Evolutionary conservation across 1,284 basidiomycete species (phyloP).

Genomic region (Marasmius sp.): DNA sequence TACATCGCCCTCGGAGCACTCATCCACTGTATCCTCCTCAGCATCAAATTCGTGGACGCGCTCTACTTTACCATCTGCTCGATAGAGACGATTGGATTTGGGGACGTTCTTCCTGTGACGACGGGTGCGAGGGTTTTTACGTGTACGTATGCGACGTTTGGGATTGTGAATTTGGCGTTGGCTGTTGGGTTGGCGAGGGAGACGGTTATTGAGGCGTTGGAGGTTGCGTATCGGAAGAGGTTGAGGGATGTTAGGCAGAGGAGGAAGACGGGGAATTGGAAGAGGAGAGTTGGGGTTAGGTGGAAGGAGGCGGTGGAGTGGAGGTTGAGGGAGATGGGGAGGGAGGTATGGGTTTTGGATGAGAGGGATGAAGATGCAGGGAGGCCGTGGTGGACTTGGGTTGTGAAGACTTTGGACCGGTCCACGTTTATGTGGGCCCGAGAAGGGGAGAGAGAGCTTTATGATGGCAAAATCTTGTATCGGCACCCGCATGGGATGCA

Average conservation of each 20-base stretch:
- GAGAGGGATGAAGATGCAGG: no score
- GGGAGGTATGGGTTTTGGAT: slow-evolving; percentile 4
- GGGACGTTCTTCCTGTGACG: slow-evolving; percentile 63
- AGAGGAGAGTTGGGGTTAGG: slow-evolving; percentile 42
- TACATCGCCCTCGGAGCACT: slow-evolving; percentile 75
- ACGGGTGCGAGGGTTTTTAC: slow-evolving; percentile 54
- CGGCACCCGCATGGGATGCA: slow-evolving; percentile 41
- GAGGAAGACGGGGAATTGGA: slow-evolving; percentile 36
- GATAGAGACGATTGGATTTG: slow-evolving; percentile 77
- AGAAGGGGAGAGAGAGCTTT: no score
- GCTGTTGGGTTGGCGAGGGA: slow-evolving; percentile 69
- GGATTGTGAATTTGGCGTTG: slow-evolving; percentile 64
- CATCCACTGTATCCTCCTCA: slow-evolving; percentile 57
- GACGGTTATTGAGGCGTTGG: slow-evolving; percentile 69
- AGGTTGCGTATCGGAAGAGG: slow-evolving; percentile 59
- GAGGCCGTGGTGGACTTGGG: no score
- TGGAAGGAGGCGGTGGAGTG: slow-evolving; percentile 61
- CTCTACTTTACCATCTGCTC: slow-evolving; percentile 71
- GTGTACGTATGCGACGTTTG: slow-evolving; percentile 57
- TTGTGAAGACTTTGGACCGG: no score
- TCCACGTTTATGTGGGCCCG: no score
- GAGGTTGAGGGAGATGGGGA: slow-evolving; percentile 36
- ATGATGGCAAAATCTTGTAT: no score
- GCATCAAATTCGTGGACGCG: slow-evolving; percentile 65
- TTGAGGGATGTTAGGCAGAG: slow-evolving; percentile 39